Evolutionary conservation across 495 filamentous ascomycete species (phyloP).

Genomic region (Penicillium canescens): DNA sequence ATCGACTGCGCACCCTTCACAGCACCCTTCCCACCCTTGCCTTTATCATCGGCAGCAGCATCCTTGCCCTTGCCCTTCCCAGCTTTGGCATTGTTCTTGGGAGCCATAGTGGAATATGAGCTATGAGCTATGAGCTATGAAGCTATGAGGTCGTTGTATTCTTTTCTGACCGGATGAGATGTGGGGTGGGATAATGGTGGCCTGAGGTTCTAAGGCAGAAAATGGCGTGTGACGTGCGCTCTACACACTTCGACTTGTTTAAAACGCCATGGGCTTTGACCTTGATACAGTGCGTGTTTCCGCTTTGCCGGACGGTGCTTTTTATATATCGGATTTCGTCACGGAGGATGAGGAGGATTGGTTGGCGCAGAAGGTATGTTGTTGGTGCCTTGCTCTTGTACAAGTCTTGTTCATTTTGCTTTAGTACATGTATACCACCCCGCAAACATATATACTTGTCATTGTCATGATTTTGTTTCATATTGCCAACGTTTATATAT

Average conservation of each 20-base stretch:
- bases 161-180: background rate
- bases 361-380: constrained; percentile 67
- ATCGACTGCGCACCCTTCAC: constrained; percentile 77
- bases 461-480: background rate
- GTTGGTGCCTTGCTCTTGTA: background rate
- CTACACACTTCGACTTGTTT: no score
- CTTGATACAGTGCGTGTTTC: constrained; percentile 54
- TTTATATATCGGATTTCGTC: constrained; percentile 90
- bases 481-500: background rate
- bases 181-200: constrained; percentile 6
- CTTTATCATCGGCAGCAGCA: constrained; percentile 43
- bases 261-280: constrained; percentile 10
- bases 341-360: constrained; percentile 68
- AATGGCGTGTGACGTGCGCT: constrained; percentile 2
- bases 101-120: constrained; percentile 39
- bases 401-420: no score
- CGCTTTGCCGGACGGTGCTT: constrained; percentile 64
- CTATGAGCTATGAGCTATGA: background rate
- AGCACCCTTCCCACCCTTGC: constrained; percentile 41
- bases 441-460: background rate
- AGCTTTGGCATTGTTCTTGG: constrained; percentile 54
- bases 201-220: constrained; percentile 8
- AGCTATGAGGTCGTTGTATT: background rate
- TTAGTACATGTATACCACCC: no score
- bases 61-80: constrained; percentile 48